Evolutionary conservation across 495 filamentous ascomycete species (phyloP), one percentile per base, ranked within the genome.

Genomic region (Jackrogersella multiformis): DNA sequence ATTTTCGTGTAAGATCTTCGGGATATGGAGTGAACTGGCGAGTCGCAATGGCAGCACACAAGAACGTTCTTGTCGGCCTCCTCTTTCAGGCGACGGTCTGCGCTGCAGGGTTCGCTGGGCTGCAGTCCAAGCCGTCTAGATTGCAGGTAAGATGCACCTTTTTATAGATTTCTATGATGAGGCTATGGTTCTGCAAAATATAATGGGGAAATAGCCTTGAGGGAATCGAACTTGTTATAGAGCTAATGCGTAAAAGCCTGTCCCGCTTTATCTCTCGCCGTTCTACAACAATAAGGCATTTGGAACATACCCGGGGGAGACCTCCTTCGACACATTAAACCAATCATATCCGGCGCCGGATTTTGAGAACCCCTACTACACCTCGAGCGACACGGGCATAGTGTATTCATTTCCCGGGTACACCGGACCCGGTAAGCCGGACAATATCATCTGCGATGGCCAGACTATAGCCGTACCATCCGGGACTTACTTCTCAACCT

Each of bases 381-480:
- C 35, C 23, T 83, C 82, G 15, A 64, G 68, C 5, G 77, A 81
- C 32, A 76, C 77, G 8, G 79, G 81, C 10, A 71, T 84, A 48
- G 73, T 71, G n/a, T 85, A 82, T 61, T 65, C 58, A 0, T 85
- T 85, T 39, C 77, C 82, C 1, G 74, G 75, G 18, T 85, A 85
- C 56, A 82, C 81, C 44, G 71, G 74, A 8, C 58, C 76, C 0
- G 61, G 67, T 9, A 71, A 73, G 20, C 44, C 57, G 28, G 82
- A 85, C 60, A 85, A 85, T 68, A 66, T 81, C 2, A 71, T 84
- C 26, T 74, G 76, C 16, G 44, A 74, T 8, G 78, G 81, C 4
- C 83, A 86, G 65, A 72, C 59, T 1, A 73, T 86, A 24, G 5
- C 46, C 3, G 76, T 82, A 1, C 73, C 79, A 0, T 32, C 41